Base-by-base conservation (phyloP, 139 green algal genomes). In the Chlorella sp. region DNA sequence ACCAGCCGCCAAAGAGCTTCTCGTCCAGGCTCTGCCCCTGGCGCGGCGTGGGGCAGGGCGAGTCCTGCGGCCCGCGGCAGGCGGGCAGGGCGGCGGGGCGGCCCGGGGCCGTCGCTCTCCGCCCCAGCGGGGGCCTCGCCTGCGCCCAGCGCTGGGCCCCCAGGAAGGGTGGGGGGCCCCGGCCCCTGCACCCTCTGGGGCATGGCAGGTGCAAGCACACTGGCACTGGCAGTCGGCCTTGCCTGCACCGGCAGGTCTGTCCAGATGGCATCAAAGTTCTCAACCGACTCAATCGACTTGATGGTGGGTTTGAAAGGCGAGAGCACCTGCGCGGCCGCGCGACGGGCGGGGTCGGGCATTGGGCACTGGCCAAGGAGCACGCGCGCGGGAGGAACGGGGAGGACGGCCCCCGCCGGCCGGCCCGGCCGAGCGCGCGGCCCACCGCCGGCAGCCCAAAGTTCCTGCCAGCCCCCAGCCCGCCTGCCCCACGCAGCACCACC, bases 211-310 rank as follows among this genome's bases (percentile, higher is more conserved):
- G 63, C 23, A 45, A 45, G 45, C 15, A 43, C 12, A 12, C 19
- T 53, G 7, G 12, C n/a, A 25, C 14, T 7, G 23, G 1, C 25
- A 3, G 21, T 15, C 11, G 48, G 21, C n/a, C 61, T 50, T 35
- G 79, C 77, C 46, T 48, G 50, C 3, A 60, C 51, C 11, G 79
- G 76, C 80, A 93, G 78, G 42, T 93, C 81, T 41, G 93, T 97
- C 81, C 82, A 97, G 29, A 92, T 88, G 42, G 87, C 86, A 83
- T 97, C 93, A 81, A 97, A 97, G 71, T 97, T 97, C 55, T 94
- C 88, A 0, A 91, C 84, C 56, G 79, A 90, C 31, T 83, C 68
- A 2, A 64, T 43, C 0, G 63, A 46, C 9, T 64, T 41, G 31
- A 86, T 55, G 6, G 79, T 82, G 4, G 95, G 95, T 67, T 86